These are phyloP conservation scores for Guillardia theta DNA, from an alignment of 78 protist genomes.

Conservation along the genomic window DNA sequence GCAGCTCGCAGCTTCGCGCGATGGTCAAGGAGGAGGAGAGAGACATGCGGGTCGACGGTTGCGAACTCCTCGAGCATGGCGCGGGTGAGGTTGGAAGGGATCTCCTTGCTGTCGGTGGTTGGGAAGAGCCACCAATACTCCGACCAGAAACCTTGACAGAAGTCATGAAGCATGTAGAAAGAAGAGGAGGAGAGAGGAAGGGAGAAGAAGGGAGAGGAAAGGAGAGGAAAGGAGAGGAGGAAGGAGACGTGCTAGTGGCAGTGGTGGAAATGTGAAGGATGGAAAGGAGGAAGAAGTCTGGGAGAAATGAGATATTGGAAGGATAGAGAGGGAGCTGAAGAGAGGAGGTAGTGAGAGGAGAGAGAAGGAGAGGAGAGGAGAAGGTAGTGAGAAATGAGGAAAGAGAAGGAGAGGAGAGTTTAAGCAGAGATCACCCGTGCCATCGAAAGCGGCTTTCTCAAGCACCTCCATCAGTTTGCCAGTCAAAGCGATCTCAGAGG, in stretches of 20 bases:
- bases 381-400: too few relatives aligned
- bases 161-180: not conserved
- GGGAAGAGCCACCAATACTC: constrained; percentile 14
- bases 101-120: not conserved
- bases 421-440: too few relatives aligned
- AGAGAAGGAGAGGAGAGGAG: too few relatives aligned
- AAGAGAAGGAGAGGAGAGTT: too few relatives aligned
- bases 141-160: not conserved
- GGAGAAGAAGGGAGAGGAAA: not conserved
- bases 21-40: not conserved
- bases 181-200: not conserved
- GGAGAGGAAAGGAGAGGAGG: not conserved
- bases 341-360: too few relatives aligned
- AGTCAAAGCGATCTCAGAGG: not conserved
- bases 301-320: too few relatives aligned
- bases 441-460: not conserved
- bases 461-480: not conserved
- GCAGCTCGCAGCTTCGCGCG: not conserved
- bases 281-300: too few relatives aligned
- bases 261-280: too few relatives aligned
- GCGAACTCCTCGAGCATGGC: not conserved
- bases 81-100: not conserved
- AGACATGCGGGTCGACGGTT: not conserved
- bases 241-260: not conserved
- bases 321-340: too few relatives aligned